Percentiles rank a stretch among this genome's conserved stretches.
phyloP scores from a whole-genome alignment of 2,329 filamentous ascomycete genomes.

The Aspergillus bombycis region DNA sequence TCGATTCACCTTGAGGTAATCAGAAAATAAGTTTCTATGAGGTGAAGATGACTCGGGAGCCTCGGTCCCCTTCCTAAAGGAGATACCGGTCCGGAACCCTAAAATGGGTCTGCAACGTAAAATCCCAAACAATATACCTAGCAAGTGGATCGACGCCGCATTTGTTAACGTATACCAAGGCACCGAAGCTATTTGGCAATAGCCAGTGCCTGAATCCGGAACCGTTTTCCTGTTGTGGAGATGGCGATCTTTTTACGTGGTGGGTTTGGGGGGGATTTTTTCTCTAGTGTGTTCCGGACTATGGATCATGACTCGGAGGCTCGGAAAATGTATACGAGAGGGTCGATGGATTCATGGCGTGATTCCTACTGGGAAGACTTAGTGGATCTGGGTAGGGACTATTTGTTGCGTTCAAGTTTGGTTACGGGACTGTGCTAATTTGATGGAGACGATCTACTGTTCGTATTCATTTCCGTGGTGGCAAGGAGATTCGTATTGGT shows the following conservation, averaged over 20 bases:
- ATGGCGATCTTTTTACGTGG: background rate
- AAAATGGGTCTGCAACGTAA: background rate
- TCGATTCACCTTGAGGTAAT: background rate
- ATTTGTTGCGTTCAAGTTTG: background rate
- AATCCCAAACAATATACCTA: background rate
- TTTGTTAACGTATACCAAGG: background rate
- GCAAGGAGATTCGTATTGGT: background rate
- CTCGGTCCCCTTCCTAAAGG: background rate
- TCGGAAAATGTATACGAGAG: background rate
- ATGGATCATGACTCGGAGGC: background rate
- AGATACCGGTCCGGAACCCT: background rate
- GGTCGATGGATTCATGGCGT: background rate
- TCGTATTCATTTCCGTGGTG: background rate
- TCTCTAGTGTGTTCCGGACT: background rate
- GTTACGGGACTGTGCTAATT: background rate
- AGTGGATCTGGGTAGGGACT: background rate
- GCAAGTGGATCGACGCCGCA: background rate
- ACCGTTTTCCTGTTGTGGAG: background rate
- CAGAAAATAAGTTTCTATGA: background rate
- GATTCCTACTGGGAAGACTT: background rate
- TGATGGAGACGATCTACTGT: background rate
- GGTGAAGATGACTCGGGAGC: background rate
- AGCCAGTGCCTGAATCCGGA: background rate
- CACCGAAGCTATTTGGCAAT: background rate
- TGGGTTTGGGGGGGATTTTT: background rate